Base-by-base conservation (phyloP, 441 rosid genomes). In the Biscutella laevigata region DNA sequence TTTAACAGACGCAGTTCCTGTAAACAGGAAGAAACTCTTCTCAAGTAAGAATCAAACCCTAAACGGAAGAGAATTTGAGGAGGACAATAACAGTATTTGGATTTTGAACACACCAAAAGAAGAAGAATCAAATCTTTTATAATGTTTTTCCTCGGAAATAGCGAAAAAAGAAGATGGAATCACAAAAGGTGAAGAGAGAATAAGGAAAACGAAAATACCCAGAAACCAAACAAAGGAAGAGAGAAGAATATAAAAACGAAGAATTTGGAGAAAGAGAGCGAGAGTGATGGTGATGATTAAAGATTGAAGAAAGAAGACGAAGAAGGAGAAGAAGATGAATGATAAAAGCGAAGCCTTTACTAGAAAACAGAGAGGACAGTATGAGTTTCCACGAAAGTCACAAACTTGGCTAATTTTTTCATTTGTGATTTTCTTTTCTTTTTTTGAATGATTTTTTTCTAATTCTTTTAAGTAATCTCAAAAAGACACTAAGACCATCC, bases 301-400 rank as follows among this genome's bases (percentile, higher is more conserved):
- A 50, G 16, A 41, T 50, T 32, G 53, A 43, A 16, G 65, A 59
- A 43, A n/a, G n/a, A n/a, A n/a, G n/a, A n/a, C n/a, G n/a, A n/a
- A n/a, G 48, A 53, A 20, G 57, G 38, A 40, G 52, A 28, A 38
- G 12, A 29, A 9, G 42, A 5, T 53, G 59, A 61, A 35, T 61
- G 53, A 52, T 42, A 53, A 52, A 61, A 61, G 53, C 10, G 25
- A 52, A 43, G 46, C 46, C 46, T 61, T 52, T 61, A 52, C n/a
- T 53, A 27, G 38, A 43, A 25, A 53, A 61, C 66, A 52, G 59
- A 51, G 59, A 43, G 59, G 66, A 61, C 38, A 14, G 48, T 15
- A 33, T 33, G 61, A 53, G 61, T 36, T 53, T 62, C 67, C 54
- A 62, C 54, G 67, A 62, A 53, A 53, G 54, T 62, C 67, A 44